A percentile compares a stretch with the other conserved stretches of the same genome.
phyloP scores from a whole-genome alignment of 1,139 yeast genomes.

The Schizosaccharomyces versatilis region DNA sequence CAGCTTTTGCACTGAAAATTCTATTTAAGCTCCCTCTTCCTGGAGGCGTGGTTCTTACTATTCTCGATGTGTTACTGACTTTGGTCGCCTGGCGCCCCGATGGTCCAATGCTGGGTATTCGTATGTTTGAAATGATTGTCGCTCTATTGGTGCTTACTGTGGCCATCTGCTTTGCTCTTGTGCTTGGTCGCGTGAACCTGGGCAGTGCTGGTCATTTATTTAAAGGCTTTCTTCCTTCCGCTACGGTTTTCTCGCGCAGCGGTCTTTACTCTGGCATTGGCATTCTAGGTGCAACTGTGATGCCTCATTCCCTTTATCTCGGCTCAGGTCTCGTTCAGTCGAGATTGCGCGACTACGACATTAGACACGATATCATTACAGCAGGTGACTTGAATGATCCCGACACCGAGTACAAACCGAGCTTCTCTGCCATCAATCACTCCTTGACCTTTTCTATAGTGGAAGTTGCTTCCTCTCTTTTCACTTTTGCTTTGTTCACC shows the following conservation, averaged over 20 bases:
- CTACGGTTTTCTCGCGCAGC: slow-evolving; percentile 46
- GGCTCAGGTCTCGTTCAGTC: slow-evolving; percentile 91
- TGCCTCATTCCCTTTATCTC: slow-evolving; percentile 85
- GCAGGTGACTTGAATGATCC: slow-evolving; percentile 17
- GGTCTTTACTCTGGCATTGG: slow-evolving; percentile 78
- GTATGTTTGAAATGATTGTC: slow-evolving; percentile 68
- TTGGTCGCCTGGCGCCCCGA: slow-evolving; percentile 76
- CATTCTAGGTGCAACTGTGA: slow-evolving; percentile 85
- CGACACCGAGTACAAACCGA: slow-evolving; percentile 30
- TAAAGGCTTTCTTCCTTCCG: slow-evolving; percentile 51
- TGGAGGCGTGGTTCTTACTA: slow-evolving; percentile 61
- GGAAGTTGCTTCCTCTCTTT: slow-evolving; percentile 51
- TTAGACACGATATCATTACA: slow-evolving; percentile 28
- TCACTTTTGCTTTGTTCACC: slow-evolving; percentile 65
- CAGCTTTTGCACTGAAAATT: slow-evolving; percentile 73
- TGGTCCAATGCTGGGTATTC: slow-evolving; percentile 54
- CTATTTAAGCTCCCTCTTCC: slow-evolving; percentile 55
- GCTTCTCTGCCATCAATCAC: slow-evolving; percentile 46
- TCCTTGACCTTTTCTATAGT: slow-evolving; percentile 52
- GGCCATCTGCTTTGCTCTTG: slow-evolving; percentile 64
- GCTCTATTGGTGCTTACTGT: slow-evolving; percentile 58
- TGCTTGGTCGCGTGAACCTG: slow-evolving; percentile 37
- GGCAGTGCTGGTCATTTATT: slow-evolving; percentile 31
- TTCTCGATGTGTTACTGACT: slow-evolving; percentile 64
- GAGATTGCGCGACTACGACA: slow-evolving; percentile 60